Conservation (phyloP, 2,329 filamentous ascomycete genomes). For the Clonostachys chloroleuca region DNA sequence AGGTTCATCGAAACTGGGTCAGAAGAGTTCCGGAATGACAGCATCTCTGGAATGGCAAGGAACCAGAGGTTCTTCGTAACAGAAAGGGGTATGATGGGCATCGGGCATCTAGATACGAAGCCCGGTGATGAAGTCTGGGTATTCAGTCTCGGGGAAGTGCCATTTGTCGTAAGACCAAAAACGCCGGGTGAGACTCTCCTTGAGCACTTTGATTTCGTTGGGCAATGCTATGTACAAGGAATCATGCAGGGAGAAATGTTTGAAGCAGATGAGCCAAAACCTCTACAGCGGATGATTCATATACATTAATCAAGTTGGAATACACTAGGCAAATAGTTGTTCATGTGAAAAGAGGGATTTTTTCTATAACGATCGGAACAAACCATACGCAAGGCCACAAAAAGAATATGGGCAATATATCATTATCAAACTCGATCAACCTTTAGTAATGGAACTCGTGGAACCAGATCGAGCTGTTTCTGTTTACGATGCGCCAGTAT, state of each 20-base stretch:
- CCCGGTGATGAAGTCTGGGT: conserved; percentile 17
- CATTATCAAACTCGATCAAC: too few species aligned
- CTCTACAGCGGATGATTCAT: too few species aligned
- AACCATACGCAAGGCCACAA: too few species aligned
- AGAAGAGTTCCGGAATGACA: conserved; percentile 6
- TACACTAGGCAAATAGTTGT: too few species aligned
- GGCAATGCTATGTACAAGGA: background rate
- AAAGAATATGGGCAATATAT: too few species aligned
- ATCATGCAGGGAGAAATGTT: background rate
- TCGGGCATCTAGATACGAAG: conserved; percentile 14
- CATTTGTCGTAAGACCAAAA: conserved; percentile 14
- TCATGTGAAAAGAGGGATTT: too few species aligned
- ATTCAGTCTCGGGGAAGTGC: conserved; percentile 17
- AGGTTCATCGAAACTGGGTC: background rate
- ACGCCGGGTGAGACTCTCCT: background rate
- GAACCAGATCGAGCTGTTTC: too few species aligned
- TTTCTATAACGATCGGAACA: too few species aligned
- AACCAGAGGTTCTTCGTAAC: conserved; percentile 18
- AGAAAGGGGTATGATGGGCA: conserved; percentile 16
- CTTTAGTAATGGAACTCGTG: too few species aligned
- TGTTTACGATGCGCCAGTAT: too few species aligned
- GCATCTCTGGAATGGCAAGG: conserved; percentile 9
- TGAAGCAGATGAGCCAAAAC: background rate
- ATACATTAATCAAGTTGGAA: too few species aligned
- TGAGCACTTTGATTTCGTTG: background rate